Base-by-base conservation (phyloP, 306 rosid species). In the Spatholobus suberectus region DNA sequence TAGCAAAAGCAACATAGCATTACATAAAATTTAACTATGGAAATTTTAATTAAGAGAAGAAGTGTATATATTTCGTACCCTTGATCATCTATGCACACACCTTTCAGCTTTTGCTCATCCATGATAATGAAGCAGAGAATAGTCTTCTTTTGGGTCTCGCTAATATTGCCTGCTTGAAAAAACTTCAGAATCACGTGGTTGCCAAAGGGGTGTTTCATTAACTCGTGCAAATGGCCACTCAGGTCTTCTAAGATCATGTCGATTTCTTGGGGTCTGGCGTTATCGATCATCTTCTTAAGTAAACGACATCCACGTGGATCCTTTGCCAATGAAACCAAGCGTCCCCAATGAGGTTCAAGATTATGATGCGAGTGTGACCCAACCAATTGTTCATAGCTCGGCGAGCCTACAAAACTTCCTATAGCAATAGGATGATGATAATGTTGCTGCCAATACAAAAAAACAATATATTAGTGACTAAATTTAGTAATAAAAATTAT, bases 41-140 rank as follows among this genome's bases (percentile, higher is more conserved):
- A 43, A 43, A 43, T 43, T 43, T 7, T 40, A n/a, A n/a, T n/a
- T n/a, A n/a, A 4, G 4, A 37, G 49, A 5, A 43, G 0, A 11
- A 1, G 13, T 46, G 5, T 46, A 46, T 46, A 46, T 49, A 51
- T 51, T 54, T 20, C 21, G 3, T 81, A 81, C 85, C 89, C 94
- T 8, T 47, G 8, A 37, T 12, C 1, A 21, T 89, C 49, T 6
- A 14, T 27, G 80, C 92, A 91, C 0, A 82, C 80, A 3, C 47
- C n/a, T 7, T 4, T 11, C 0, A 91, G 58, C 38, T 40, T 32
- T 0, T 7, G 40, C 10, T 3, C 15, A 62, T 89, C 5, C 0
- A 0, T 0, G 8, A 68, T 20, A 15, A 89, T 24, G 5, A 6
- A 35, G 7, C 0, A 0, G n/a, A 15, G 20, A 17, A 86, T 27